Conservation (phyloP, 2,329 filamentous ascomycete genomes). For the Xylaria sp. region DNA sequence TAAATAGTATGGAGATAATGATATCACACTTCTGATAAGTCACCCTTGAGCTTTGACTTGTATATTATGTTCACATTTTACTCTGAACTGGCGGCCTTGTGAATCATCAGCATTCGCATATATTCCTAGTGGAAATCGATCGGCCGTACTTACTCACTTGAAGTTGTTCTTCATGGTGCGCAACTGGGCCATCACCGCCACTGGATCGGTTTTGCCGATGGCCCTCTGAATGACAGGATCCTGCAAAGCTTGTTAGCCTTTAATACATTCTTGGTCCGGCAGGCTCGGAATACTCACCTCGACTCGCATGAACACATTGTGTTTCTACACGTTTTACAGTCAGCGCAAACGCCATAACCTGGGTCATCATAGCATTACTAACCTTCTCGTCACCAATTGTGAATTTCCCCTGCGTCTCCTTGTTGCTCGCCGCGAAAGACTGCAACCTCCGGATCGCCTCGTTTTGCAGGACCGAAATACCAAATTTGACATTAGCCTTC, state of each 20-base stretch:
- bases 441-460: constrained; percentile 77
- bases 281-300: constrained; percentile 56
- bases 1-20: too few relatives aligned
- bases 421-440: constrained; percentile 75
- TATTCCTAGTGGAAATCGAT: neutral
- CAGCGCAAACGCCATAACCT: neutral
- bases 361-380: constrained; percentile 20
- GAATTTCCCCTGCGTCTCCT: constrained; percentile 91
- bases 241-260: constrained; percentile 41
- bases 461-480: constrained; percentile 72
- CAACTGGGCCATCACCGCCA: constrained; percentile 83
- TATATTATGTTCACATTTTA: constrained; percentile 36
- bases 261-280: neutral
- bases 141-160: constrained; percentile 52
- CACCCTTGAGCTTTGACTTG: neutral
- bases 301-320: constrained; percentile 96
- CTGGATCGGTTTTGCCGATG: constrained; percentile 77
- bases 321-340: constrained; percentile 56
- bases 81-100: constrained; percentile 36
- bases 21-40: neutral
- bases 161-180: constrained; percentile 89
- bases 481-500: constrained; percentile 93
- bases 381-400: constrained; percentile 98
- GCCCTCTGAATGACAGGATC: constrained; percentile 83
- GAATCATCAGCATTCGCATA: constrained; percentile 13